A percentile compares a stretch with the other conserved stretches of the same genome.
Conservation (phyloP, 768 basidiomycete species). For the Pseudohyphozyma bogoriensis region DNA sequence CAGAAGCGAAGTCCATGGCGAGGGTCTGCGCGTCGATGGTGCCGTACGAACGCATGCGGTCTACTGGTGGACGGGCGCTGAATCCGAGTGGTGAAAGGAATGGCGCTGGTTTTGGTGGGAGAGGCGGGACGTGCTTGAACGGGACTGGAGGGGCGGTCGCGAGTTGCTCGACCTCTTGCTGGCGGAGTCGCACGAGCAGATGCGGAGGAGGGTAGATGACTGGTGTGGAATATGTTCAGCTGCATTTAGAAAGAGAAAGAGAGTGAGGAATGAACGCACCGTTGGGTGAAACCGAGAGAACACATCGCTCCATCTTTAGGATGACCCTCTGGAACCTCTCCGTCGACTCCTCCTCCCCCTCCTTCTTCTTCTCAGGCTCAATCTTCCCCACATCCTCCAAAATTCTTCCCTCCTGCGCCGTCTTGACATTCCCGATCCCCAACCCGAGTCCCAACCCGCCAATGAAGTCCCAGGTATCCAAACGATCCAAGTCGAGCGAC, state of each 20-base stretch:
- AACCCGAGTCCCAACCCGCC: neutral
- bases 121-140: neutral
- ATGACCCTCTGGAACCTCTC: slow-evolving; percentile 27
- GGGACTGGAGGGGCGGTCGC: neutral
- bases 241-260: neutral
- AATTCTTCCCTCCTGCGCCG: slow-evolving; percentile 1
- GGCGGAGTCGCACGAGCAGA: slow-evolving; percentile 16
- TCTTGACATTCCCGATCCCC: neutral
- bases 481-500: neutral
- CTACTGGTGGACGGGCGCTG: neutral
- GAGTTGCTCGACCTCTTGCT: slow-evolving; percentile 16
- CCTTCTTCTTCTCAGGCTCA: neutral
- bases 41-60: slow-evolving; percentile 4
- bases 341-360: neutral
- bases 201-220: slow-evolving; percentile 22
- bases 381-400: neutral
- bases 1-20: slow-evolving; percentile 7
- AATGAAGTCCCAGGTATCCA: neutral
- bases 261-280: neutral
- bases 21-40: neutral
- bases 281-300: slow-evolving; percentile 19
- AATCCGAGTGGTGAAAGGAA: neutral
- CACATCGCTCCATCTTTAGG: slow-evolving; percentile 12
- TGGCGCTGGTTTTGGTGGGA: neutral
- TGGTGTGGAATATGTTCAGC: neutral